Evolutionary conservation across 192 early-diverging fungal genomes (phyloP), one percentile per base, ranked within the genome.

Genomic region (Neocallimastix lanati): DNA sequence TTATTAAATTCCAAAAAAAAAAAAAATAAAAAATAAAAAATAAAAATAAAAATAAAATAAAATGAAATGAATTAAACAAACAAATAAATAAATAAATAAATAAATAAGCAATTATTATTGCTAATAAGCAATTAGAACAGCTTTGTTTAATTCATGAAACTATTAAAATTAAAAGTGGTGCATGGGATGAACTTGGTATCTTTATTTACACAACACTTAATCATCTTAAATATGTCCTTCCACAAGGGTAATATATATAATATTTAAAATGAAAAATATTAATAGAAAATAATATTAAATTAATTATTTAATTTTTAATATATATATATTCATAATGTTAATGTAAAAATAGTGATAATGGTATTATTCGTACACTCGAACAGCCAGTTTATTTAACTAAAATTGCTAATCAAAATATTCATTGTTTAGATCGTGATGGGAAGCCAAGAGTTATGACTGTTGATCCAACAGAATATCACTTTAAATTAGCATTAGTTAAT

Each of bases 391-490:
- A 99, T 83, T 81, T 99, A 76, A 93, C 93, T 11, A 89, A 91
- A 33, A 90, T 97, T 29, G 93, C 93, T 81, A 94, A 94, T 29
- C 93, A 96, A 81, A 93, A 89, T 67, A 84, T 98, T 14, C 91
- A 93, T 85, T 93, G 92, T 80, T 84, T 99, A 27, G 95, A 97
- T 84, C 93, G 98, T 79, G 94, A 96, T 79, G 94, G 92, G 78
- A 94, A 93, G 82, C 90, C 94, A n/a, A 88, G 91, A 35, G 88
- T 91, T 13, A 90, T 99, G 77, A 88, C 91, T 79, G 93, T 99
- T 78, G 98, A 99, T 80, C 96, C 96, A 4, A 98, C 96, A 27
- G 98, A 99, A 84, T 99, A 98, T 86, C 91, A 92, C 7, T 99
- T 99, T 92, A 99, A 99, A 86, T 86, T 96, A 76, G 94, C 98